Evolutionary conservation across 2,329 filamentous ascomycete species (phyloP).

Genomic region (Sporothrix pallida): DNA sequence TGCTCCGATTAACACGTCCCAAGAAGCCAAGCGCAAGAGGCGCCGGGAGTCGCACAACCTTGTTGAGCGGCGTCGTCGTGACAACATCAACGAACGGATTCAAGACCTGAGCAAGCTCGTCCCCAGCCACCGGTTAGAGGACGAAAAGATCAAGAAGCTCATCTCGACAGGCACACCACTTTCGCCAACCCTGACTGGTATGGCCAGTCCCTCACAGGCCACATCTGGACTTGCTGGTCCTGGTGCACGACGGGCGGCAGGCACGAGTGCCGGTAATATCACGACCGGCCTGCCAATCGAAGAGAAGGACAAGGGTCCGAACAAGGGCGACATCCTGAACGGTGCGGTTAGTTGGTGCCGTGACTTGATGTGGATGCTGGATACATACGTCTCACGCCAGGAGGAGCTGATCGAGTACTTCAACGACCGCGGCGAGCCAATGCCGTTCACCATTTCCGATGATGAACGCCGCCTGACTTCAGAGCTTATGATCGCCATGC

Average conservation of each 20-base stretch:
- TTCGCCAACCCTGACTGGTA: conserved; percentile 77
- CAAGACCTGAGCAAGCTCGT: conserved; percentile 95
- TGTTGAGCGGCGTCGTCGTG: conserved; percentile 89
- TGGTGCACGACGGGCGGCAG: conserved; percentile 78
- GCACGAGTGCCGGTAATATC: conserved; percentile 75
- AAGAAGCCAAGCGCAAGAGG: conserved; percentile 91
- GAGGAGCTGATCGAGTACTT: conserved; percentile 82
- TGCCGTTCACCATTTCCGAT: conserved; percentile 83
- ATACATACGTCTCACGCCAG: conserved; percentile 87
- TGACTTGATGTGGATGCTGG: conserved; percentile 96
- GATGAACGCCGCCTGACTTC: conserved; percentile 96
- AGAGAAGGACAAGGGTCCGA: conserved; percentile 97
- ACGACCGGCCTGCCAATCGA: conserved; percentile 91
- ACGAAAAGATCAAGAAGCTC: conserved; percentile 95
- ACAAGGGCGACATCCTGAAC: conserved; percentile 98
- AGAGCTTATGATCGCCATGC: conserved; percentile 84
- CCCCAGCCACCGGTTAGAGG: conserved; percentile 88
- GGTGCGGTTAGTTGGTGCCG: conserved; percentile 96
- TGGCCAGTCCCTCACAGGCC: conserved; percentile 72
- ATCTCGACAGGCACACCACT: conserved; percentile 90
- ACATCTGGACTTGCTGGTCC: conserved; percentile 88
- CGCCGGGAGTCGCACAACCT: conserved; percentile 94
- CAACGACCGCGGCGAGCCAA: conserved; percentile 71
- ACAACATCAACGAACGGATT: conserved; percentile 99
- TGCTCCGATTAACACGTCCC: conserved; percentile 64